Conservation (phyloP, 192 early-diverging fungal species). For the Cetraspora pellucida region DNA sequence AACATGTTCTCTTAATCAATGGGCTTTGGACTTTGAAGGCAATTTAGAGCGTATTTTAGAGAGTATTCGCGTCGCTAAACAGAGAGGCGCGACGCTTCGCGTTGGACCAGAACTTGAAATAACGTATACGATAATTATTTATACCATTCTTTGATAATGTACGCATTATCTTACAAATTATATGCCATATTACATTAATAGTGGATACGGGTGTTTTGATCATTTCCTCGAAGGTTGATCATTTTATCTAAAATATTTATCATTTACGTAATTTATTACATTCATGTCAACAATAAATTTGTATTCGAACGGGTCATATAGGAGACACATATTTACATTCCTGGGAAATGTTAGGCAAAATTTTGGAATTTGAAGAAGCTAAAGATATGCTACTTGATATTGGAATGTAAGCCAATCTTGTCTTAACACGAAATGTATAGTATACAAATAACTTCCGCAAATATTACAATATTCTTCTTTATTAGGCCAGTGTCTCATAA, state of each 20-base stretch:
- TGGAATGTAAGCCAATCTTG: constrained; percentile 76
- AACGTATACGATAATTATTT: constrained; percentile 51
- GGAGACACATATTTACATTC: constrained; percentile 93
- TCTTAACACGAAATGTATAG: no score
- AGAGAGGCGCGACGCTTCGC: constrained; percentile 74
- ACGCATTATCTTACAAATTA: not conserved
- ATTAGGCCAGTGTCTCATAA: constrained; percentile 88
- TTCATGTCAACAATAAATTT: not conserved
- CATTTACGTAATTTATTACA: not conserved
- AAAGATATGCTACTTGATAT: constrained; percentile 88
- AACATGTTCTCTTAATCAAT: constrained; percentile 86
- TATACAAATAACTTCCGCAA: not conserved
- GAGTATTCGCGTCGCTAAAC: constrained; percentile 84
- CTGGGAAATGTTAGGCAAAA: constrained; percentile 85
- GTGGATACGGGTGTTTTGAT: constrained; percentile 98
- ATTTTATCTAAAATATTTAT: not conserved
- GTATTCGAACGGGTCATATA: constrained; percentile 27
- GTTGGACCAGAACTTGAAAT: constrained; percentile 97
- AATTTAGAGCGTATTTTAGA: constrained; percentile 85
- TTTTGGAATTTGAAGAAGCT: constrained; percentile 66
- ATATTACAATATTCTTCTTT: not conserved
- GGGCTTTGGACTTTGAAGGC: constrained; percentile 96
- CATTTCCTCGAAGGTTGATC: constrained; percentile 88
- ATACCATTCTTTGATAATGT: not conserved
- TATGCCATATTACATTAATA: constrained; percentile 28